phyloP scores from a whole-genome alignment of 2,329 filamentous ascomycete species.

The Domatiomyces catenatus region DNA sequence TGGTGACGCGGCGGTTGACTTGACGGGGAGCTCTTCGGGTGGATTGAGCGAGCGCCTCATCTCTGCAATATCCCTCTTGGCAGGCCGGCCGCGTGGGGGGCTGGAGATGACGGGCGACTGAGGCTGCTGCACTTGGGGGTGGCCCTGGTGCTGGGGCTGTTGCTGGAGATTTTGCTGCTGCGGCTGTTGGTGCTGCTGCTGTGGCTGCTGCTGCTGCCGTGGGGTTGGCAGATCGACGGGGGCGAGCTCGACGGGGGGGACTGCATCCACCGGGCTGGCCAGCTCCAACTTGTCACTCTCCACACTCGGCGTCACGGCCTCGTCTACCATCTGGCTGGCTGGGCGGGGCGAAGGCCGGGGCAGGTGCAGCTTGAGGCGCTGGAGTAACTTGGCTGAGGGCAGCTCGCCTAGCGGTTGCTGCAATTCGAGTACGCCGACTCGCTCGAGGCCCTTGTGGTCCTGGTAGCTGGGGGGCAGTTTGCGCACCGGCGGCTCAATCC shows the following conservation, averaged over 20 bases:
- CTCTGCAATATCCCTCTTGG: slow-evolving; percentile 12
- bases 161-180: slow-evolving; percentile 3
- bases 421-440: slow-evolving; percentile 61
- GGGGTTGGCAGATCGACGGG: background rate
- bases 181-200: background rate
- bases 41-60: slow-evolving; percentile 4
- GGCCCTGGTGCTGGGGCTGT: background rate
- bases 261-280: slow-evolving; percentile 10
- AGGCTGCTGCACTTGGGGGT: background rate
- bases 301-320: slow-evolving; percentile 7
- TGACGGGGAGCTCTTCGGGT: slow-evolving; percentile 4
- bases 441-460: slow-evolving; percentile 56
- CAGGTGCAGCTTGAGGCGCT: slow-evolving; percentile 29
- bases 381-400: slow-evolving; percentile 48
- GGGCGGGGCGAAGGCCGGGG: slow-evolving; percentile 12
- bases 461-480: slow-evolving; percentile 53
- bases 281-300: slow-evolving; percentile 12
- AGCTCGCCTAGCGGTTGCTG: slow-evolving; percentile 69
- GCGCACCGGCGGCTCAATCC: slow-evolving; percentile 43
- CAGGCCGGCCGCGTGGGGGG: slow-evolving; percentile 15
- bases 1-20: slow-evolving; percentile 5
- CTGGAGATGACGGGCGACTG: slow-evolving; percentile 13
- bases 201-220: slow-evolving; percentile 1
- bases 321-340: slow-evolving; percentile 8
- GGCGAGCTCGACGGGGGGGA: background rate